A percentile compares a stretch with the other conserved stretches of the same genome.
Evolutionary conservation across 768 basidiomycete genomes (phyloP).

Genomic region (Calocera cornea): DNA sequence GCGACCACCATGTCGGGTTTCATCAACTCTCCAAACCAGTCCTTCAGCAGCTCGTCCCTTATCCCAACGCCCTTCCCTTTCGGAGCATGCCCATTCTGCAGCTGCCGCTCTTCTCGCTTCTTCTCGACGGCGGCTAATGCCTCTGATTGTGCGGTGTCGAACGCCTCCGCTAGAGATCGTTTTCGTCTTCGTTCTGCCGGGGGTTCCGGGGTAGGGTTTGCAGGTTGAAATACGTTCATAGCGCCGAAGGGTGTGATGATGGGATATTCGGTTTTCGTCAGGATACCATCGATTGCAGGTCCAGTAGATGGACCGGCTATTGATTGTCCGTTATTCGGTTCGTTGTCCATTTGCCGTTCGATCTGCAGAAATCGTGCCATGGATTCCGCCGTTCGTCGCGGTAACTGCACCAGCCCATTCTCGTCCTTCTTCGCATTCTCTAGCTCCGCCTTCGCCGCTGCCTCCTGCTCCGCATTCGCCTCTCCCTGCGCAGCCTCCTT

Average conservation of each 20-base stretch:
- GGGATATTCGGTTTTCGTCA: not conserved
- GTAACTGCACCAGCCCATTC: slow-evolving; percentile 50
- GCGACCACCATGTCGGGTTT: slow-evolving; percentile 2
- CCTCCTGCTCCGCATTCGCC: not conserved
- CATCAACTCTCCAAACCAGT: slow-evolving; percentile 4
- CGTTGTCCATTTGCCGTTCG: slow-evolving; percentile 36
- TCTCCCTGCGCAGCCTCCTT: slow-evolving; percentile 10
- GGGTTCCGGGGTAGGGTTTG: not conserved
- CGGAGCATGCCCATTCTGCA: not conserved
- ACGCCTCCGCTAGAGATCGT: not conserved
- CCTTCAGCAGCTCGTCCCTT: not conserved
- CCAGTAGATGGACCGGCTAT: slow-evolving; percentile 14
- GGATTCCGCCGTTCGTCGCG: slow-evolving; percentile 47
- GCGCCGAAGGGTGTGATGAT: not conserved
- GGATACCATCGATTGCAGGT: not conserved
- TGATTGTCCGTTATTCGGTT: slow-evolving; percentile 9
- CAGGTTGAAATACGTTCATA: not conserved
- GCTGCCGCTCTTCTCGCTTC: not conserved
- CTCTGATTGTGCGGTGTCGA: not conserved
- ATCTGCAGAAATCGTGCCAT: slow-evolving; percentile 56
- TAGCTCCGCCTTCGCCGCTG: not conserved
- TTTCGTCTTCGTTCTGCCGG: not conserved
- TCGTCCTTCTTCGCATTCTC: slow-evolving; percentile 14
- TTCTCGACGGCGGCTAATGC: not conserved
- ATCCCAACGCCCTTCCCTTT: not conserved